Evolutionary conservation across 306 rosid genomes (phyloP).

Genomic region (Sindora glabra): DNA sequence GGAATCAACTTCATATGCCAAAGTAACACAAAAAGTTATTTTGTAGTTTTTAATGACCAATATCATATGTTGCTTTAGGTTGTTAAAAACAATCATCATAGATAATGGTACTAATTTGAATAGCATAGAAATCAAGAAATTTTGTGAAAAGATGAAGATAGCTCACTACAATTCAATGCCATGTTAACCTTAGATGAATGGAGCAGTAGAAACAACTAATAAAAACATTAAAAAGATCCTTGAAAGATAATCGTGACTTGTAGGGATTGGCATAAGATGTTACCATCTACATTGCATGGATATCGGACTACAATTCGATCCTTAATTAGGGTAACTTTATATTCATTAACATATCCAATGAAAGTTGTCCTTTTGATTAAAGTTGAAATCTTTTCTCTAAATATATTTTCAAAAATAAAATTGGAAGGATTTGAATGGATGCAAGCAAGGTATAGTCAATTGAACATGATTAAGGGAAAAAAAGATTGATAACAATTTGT

Average conservation of each 20-base stretch:
- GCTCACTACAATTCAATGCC: no score
- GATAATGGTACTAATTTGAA: not conserved
- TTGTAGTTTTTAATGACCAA: not conserved
- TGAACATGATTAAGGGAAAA: not conserved
- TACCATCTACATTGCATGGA: not conserved
- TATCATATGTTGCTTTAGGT: not conserved
- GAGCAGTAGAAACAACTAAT: not conserved
- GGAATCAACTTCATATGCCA: not conserved
- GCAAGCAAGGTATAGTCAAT: no score
- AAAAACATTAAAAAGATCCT: not conserved
- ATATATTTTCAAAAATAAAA: no score
- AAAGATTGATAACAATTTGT: not conserved
- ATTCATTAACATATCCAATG: no score
- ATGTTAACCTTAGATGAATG: no score
- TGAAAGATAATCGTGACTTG: not conserved
- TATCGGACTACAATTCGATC: not conserved
- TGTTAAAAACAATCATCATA: not conserved
- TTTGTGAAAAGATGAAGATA: not conserved
- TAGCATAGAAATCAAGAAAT: not conserved
- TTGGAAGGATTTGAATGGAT: not conserved
- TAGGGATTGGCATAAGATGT: not conserved
- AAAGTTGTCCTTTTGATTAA: no score
- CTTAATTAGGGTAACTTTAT: no score
- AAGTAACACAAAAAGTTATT: not conserved
- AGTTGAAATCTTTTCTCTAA: no score